Percentiles rank a stretch among this genome's conserved stretches.
phyloP scores from a whole-genome alignment of 139 green algal species.

The Gonium pectorale region DNA sequence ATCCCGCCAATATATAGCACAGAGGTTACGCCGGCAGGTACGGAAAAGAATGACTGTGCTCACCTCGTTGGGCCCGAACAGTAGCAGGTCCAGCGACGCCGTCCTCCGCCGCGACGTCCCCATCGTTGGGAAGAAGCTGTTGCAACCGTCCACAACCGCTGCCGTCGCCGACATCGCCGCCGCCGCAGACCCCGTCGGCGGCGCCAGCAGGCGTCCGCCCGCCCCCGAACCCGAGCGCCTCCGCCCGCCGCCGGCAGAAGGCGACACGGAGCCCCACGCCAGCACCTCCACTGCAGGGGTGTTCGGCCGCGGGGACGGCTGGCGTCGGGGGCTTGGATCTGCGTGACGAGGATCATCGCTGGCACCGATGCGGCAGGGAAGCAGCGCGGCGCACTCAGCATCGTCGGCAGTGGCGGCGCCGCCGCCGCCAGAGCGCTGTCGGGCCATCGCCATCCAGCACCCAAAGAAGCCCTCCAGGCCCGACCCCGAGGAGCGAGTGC shows the following conservation, averaged over 20 bases:
- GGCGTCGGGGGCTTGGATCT: too few species aligned
- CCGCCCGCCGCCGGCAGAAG: too few species aligned
- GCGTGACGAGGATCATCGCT: constrained; percentile 14
- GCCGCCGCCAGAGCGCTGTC: constrained; percentile 13
- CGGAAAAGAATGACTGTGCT: too few species aligned
- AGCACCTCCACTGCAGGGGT: neutral
- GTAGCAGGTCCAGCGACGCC: constrained; percentile 8
- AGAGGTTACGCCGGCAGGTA: too few species aligned
- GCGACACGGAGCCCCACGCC: neutral
- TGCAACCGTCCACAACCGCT: too few species aligned
- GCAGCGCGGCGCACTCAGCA: neutral
- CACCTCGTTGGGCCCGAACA: constrained; percentile 17
- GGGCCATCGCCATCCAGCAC: too few species aligned
- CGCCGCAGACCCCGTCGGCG: neutral
- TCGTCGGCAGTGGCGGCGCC: neutral
- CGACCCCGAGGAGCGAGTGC: neutral
- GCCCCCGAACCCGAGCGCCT: too few species aligned
- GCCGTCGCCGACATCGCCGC: neutral
- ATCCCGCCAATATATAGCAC: too few species aligned
- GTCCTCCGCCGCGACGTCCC: neutral
- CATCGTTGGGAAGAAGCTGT: too few species aligned
- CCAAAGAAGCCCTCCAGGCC: neutral
- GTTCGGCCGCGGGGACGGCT: neutral
- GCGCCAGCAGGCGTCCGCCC: too few species aligned
- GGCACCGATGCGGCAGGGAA: neutral